Evolutionary conservation across 306 rosid genomes (phyloP).

Genomic region (Malus asiatica): DNA sequence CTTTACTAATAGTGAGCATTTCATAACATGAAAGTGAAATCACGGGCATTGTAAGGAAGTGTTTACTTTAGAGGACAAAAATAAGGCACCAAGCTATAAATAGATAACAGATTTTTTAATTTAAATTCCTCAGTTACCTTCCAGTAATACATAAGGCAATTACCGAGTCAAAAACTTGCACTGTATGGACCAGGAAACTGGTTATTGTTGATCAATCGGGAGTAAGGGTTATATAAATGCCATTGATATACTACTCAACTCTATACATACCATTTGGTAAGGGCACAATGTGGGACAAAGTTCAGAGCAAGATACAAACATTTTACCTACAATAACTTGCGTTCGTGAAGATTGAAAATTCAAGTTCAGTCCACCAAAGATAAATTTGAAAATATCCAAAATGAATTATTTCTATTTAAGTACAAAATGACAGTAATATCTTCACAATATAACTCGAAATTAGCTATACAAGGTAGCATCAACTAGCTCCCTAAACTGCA

Average conservation of each 20-base stretch:
- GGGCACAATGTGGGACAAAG: not conserved
- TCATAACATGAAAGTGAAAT: not conserved
- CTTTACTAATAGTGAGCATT: not conserved
- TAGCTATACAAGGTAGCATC: not conserved
- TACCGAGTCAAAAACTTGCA: not conserved
- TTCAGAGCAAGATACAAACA: not conserved
- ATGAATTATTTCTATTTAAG: too few relatives aligned
- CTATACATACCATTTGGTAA: not conserved
- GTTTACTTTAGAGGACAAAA: not conserved
- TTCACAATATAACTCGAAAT: not conserved
- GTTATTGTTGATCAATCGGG: not conserved
- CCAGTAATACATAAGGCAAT: not conserved
- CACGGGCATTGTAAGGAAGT: not conserved
- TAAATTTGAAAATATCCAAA: not conserved
- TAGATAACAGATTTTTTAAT: not conserved
- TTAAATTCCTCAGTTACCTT: not conserved
- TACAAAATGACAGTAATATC: not conserved
- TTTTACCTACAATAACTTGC: not conserved
- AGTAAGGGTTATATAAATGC: not conserved
- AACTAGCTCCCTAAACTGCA: conserved; percentile 1
- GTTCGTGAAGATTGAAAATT: not conserved
- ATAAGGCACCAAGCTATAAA: not conserved
- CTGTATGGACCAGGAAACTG: not conserved
- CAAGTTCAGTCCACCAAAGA: not conserved
- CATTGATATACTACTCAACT: not conserved